A percentile compares a stretch with the other conserved stretches of the same genome.
Evolutionary conservation across 1,284 basidiomycete species (phyloP).

Genomic region (Papiliotrema terrestris): DNA sequence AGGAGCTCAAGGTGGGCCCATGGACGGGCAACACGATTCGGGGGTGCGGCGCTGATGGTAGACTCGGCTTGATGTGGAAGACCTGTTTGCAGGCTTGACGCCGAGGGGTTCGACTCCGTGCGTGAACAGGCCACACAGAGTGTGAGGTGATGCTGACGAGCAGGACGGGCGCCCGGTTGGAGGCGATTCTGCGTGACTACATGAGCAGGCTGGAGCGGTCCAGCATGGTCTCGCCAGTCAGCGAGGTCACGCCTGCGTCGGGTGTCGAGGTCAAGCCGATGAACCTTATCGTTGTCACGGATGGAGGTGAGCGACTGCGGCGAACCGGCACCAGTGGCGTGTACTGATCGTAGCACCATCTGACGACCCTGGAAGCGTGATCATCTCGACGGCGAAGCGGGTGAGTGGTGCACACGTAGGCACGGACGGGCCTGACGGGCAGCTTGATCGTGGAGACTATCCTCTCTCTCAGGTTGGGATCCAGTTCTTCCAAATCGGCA

Average conservation of each 20-base stretch:
- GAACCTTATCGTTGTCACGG: slow-evolving; percentile 44
- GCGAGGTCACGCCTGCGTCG: not conserved
- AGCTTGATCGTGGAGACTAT: slow-evolving; percentile 46
- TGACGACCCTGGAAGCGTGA: slow-evolving; percentile 39
- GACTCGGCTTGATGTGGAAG: slow-evolving; percentile 40
- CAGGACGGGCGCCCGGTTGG: slow-evolving; percentile 38
- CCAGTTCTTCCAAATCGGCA: slow-evolving; percentile 49
- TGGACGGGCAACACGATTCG: not conserved
- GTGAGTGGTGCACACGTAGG: slow-evolving; percentile 9
- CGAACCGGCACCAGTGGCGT: slow-evolving; percentile 24
- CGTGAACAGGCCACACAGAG: slow-evolving; percentile 5
- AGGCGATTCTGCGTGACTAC: slow-evolving; percentile 43
- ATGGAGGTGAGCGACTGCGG: slow-evolving; percentile 30
- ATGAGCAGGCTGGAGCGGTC: slow-evolving; percentile 37
- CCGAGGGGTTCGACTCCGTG: slow-evolving; percentile 43
- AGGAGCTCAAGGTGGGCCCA: slow-evolving; percentile 31
- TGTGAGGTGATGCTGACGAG: not conserved
- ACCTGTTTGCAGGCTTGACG: slow-evolving; percentile 40
- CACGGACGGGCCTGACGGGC: not conserved
- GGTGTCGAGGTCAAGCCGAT: slow-evolving; percentile 33
- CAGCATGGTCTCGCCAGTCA: slow-evolving; percentile 8
- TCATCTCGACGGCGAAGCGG: slow-evolving; percentile 30
- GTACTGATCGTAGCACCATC: slow-evolving; percentile 22
- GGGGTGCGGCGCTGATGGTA: slow-evolving; percentile 1
- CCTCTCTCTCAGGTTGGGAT: slow-evolving; percentile 49